Base-by-base conservation (phyloP, 2,329 filamentous ascomycete species). In the Epichloe typhina region DNA sequence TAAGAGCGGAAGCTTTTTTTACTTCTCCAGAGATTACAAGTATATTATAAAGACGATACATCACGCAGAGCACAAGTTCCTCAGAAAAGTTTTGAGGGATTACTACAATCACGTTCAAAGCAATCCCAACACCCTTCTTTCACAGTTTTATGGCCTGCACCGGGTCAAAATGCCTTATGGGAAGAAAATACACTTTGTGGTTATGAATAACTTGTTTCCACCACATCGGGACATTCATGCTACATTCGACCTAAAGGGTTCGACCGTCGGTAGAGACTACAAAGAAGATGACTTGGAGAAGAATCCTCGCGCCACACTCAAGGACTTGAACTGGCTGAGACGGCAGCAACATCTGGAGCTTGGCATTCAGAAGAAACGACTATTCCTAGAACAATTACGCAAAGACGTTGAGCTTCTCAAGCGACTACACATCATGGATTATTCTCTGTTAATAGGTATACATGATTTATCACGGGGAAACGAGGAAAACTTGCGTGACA, bases 21-120 rank as follows among this genome's bases (percentile, higher is more conserved):
- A 98, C 74, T 98, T 97, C 71, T 97, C 93, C 46, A 80, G 93
- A 61, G 93, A 98, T 70, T 98, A 98, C 77, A 97, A 96, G 70
- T 98, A 98, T 71, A 98, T 98, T 70, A 98, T 98, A 79, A 98
- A 98, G 71, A 98, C 93, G 21, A 97, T 98, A 58, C 93, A 98
- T 65, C 93, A 97, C 61, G 82, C 82, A 59, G 93, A 98, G 68
- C 87, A 91, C 73, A 90, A 90, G 62, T 90, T 91, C 56, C 75
- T 94, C 46, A 77, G 87, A 48, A 89, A 84, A 67, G 86, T 91
- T 52, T 72, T 94, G 52, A 88, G 84, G 63, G 87, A 97, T 54
- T 98, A 98, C 69, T 96, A 96, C 70, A 75, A 86, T 51, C 93
- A 98, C 65, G 88, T 97, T 57, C 82, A 83, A 60, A 79, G 89